Conservation (phyloP, 257 asterid genomes). For the Cordia subcordata region DNA sequence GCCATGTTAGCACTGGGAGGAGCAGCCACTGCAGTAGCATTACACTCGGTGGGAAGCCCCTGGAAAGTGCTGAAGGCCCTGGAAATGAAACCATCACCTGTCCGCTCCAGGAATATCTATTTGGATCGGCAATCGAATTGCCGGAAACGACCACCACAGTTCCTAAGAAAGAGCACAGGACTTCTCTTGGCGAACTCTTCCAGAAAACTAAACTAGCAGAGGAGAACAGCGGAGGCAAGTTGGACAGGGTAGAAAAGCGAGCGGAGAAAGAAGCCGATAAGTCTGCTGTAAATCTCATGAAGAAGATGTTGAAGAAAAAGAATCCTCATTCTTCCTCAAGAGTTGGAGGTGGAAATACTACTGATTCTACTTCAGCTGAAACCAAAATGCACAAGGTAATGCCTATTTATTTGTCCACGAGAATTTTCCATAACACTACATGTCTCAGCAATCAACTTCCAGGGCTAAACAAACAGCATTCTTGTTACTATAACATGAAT, state of each 20-base stretch:
- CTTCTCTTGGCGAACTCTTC: conserved; percentile 90
- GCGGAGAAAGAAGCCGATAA: conserved; percentile 57
- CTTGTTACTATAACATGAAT: too few species aligned
- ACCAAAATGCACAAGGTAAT: conserved; percentile 65
- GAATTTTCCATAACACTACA: neutral
- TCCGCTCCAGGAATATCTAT: conserved; percentile 83
- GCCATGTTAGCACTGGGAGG: conserved; percentile 69
- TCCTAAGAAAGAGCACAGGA: conserved; percentile 58
- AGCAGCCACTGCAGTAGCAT: conserved; percentile 70
- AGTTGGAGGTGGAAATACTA: conserved; percentile 33
- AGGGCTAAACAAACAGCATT: too few species aligned
- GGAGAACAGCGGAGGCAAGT: conserved; percentile 46
- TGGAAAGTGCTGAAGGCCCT: conserved; percentile 40
- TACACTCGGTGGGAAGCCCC: conserved; percentile 60
- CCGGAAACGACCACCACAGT: conserved; percentile 39
- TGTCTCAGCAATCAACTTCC: too few species aligned
- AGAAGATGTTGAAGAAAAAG: conserved; percentile 61
- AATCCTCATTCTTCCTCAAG: conserved; percentile 40
- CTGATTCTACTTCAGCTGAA: conserved; percentile 57
- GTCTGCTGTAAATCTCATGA: conserved; percentile 62
- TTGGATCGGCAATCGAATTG: conserved; percentile 64
- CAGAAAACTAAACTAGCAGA: conserved; percentile 69
- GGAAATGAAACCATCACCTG: conserved; percentile 53
- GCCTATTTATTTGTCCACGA: neutral
- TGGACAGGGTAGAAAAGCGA: conserved; percentile 46